Conservation (phyloP, 345 rosid species). For the Brassica carinata region DNA sequence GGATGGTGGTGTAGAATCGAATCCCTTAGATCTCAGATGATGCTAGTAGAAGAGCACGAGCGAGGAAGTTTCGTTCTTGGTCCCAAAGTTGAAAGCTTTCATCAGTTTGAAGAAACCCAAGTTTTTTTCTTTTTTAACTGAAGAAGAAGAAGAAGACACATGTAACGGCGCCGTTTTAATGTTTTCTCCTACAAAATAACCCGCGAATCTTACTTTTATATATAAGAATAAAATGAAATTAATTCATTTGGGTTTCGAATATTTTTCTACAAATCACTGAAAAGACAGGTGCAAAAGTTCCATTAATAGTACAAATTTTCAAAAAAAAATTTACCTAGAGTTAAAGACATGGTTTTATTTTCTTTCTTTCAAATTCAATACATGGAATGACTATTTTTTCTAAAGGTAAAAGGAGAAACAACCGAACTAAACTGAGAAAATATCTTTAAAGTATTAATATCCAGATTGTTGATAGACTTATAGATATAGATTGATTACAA, state of each 20-base stretch:
- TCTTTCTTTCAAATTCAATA: neutral
- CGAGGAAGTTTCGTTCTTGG: slow-evolving; percentile 40
- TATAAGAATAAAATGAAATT: neutral
- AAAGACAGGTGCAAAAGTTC: neutral
- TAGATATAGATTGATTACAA: neutral
- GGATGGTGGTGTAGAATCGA: slow-evolving; percentile 17
- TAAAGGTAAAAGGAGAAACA: neutral
- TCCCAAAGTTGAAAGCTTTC: slow-evolving; percentile 17
- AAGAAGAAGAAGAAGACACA: slow-evolving; percentile 16
- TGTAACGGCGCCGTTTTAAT: slow-evolving; percentile 30
- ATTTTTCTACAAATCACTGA: neutral
- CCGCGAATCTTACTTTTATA: neutral
- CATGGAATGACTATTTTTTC: neutral
- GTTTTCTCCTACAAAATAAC: neutral
- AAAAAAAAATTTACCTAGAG: neutral
- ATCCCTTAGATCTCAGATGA: slow-evolving; percentile 39
- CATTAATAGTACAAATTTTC: neutral
- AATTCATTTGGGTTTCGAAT: neutral
- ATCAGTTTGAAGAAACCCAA: slow-evolving; percentile 18
- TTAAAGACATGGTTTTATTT: neutral
- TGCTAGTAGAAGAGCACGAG: slow-evolving; percentile 27
- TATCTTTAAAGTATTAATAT: neutral
- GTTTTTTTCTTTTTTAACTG: neutral
- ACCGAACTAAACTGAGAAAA: neutral
- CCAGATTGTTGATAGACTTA: neutral